Conservation (phyloP, 768 basidiomycete species). For the Tulasnella sp. region DNA sequence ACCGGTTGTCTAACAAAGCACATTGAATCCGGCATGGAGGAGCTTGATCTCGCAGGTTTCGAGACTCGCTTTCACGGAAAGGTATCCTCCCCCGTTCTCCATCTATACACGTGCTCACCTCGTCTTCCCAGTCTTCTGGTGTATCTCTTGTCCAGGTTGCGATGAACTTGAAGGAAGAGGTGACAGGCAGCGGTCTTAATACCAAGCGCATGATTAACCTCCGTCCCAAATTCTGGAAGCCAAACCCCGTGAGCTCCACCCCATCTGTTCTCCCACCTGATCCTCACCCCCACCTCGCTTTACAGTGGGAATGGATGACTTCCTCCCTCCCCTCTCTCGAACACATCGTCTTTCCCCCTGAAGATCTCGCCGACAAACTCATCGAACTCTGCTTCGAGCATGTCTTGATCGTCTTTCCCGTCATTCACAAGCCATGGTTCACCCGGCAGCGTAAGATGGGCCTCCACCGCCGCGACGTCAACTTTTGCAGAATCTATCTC, state of each 20-base stretch:
- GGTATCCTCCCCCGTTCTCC: background rate
- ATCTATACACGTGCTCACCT: background rate
- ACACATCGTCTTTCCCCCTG: slow-evolving; percentile 43
- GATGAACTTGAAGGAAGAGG: slow-evolving; percentile 47
- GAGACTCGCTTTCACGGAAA: slow-evolving; percentile 12
- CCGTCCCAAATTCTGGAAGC: slow-evolving; percentile 15
- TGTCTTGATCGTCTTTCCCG: slow-evolving; percentile 46
- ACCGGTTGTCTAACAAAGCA: slow-evolving; percentile 6
- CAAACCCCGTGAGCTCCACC: slow-evolving; percentile 16
- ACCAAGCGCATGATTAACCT: slow-evolving; percentile 11
- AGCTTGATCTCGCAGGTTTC: background rate
- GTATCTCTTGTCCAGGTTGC: slow-evolving; percentile 42
- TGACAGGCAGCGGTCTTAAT: slow-evolving; percentile 36
- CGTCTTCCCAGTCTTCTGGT: slow-evolving; percentile 19
- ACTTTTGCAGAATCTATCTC: slow-evolving; percentile 49
- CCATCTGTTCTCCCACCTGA: slow-evolving; percentile 22
- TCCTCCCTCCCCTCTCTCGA: slow-evolving; percentile 19
- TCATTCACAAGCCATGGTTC: slow-evolving; percentile 65
- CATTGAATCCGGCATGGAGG: background rate
- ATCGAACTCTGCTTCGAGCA: slow-evolving; percentile 53
- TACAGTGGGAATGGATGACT: slow-evolving; percentile 28
- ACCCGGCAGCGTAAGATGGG: slow-evolving; percentile 37
- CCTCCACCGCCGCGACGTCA: slow-evolving; percentile 37
- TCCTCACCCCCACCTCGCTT: slow-evolving; percentile 18
- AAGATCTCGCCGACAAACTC: slow-evolving; percentile 41